These are phyloP conservation scores for Turritis glabra DNA, from an alignment of 345 rosid genomes.

Conservation along the genomic window DNA sequence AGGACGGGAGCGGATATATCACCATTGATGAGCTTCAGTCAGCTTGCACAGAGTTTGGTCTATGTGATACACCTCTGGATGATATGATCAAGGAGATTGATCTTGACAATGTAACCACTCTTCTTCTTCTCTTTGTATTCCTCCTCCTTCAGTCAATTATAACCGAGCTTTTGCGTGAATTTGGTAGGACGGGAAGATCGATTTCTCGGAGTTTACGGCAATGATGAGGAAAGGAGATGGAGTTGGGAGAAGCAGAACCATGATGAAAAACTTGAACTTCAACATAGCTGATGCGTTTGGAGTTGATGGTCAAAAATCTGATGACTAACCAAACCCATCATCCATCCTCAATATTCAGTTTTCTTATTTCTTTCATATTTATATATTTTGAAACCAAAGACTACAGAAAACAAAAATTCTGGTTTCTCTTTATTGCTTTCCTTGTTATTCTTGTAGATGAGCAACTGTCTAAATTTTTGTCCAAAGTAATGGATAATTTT, in stretches of 20 bases:
- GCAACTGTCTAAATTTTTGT: conserved; percentile 4
- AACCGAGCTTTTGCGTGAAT: background rate
- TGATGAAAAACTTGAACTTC: conserved; percentile 71
- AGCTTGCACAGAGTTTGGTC: conserved; percentile 94
- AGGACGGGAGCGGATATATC: conserved; percentile 91
- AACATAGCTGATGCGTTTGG: conserved; percentile 73
- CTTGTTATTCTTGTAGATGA: conserved; percentile 25
- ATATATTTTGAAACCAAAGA: conserved; percentile 8
- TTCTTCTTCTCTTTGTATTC: background rate
- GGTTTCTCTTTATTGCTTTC: background rate
- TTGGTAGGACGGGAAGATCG: conserved; percentile 39
- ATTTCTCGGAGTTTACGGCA: conserved; percentile 60
- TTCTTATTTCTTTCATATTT: background rate
- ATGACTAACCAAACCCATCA: conserved; percentile 16
- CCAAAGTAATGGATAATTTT: conserved; percentile 20
- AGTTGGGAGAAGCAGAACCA: conserved; percentile 68
- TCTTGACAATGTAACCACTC: conserved; percentile 69
- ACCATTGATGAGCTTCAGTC: conserved; percentile 94
- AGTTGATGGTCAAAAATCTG: conserved; percentile 32
- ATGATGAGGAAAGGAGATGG: conserved; percentile 88
- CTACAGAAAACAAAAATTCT: background rate
- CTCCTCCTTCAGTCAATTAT: background rate
- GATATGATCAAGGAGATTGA: conserved; percentile 89
- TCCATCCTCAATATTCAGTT: background rate
- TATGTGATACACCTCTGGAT: conserved; percentile 72